Base-by-base conservation (phyloP, 2,329 filamentous ascomycete species). In the Colletotrichum trifolii region DNA sequence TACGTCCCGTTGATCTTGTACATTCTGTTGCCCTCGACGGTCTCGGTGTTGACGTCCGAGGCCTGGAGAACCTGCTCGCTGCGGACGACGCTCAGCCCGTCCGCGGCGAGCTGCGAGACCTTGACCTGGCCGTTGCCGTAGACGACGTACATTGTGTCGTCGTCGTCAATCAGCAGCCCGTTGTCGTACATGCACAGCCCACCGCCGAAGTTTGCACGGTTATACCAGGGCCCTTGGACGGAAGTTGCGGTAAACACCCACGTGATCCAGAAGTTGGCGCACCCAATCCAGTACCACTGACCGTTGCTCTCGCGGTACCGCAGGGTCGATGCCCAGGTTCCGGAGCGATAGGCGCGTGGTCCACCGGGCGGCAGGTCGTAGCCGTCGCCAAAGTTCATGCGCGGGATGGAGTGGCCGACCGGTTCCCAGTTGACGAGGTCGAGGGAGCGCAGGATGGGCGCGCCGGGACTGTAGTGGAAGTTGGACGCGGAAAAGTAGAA, bases 141-240 rank as follows among this genome's bases (percentile, higher is more conserved):
- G 0, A 80, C 83, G 0, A 89, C 81, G 55, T 88, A 89, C 78
- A 88, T 84, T 1, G 80, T 84, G 61, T 87, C 86, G 38, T 88
- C 80, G 33, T 86, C 83, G 54, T 88, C 86, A 39, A 89, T 80
- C n/a, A 88, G 71, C 0, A 89, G 72, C 0, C 87, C 85, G 15
- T 77, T 80, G 71, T 89, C 86, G 68, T 89, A 89, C 69, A 85
- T 87, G 72, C 85, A 89, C 1, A 71, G 77, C 0, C 73, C 75
- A 25, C 64, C 6, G 73, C 73, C 13, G 80, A 73, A 8, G 71
- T 77, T 2, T 73, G 75, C 42, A 70, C 67, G 49, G 78, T 74
- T 10, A 66, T 76, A 48, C 82, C 82, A 85, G 0, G 81, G 80
- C 0, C 80, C 82, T 1, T 75, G 74, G 5, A 76, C 76, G 9